Evolutionary conservation across 768 basidiomycete genomes (phyloP).

Genomic region (Hericium erinaceus): DNA sequence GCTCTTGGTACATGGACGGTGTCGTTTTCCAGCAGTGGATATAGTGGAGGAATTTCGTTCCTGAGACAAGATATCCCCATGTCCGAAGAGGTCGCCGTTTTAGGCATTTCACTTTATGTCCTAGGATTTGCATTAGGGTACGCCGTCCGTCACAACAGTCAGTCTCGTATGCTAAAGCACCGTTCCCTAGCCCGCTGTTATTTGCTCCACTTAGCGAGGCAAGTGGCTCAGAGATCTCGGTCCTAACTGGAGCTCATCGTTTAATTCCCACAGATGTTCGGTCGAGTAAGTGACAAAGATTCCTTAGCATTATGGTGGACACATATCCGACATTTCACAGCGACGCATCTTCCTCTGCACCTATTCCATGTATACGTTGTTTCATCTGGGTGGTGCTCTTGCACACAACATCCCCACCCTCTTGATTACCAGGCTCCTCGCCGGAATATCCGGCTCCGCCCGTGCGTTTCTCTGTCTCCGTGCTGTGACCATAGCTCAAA

Average conservation of each 20-base stretch:
- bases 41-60: slow-evolving; percentile 39
- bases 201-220: slow-evolving; percentile 54
- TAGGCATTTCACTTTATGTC: slow-evolving; percentile 55
- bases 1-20: slow-evolving; percentile 47
- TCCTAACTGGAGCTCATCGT: too few relatives aligned
- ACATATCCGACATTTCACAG: slow-evolving; percentile 18
- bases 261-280: slow-evolving; percentile 31
- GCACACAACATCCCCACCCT: slow-evolving; percentile 39
- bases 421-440: slow-evolving; percentile 42
- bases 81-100: slow-evolving; percentile 41
- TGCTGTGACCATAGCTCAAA: slow-evolving; percentile 2
- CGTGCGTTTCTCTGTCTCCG: slow-evolving; percentile 23
- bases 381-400: slow-evolving; percentile 46
- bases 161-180: neutral
- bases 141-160: neutral
- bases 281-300: slow-evolving; percentile 32
- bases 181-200: slow-evolving; percentile 31
- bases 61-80: slow-evolving; percentile 39
- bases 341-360: slow-evolving; percentile 47
- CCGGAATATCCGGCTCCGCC: slow-evolving; percentile 50
- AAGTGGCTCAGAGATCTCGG: slow-evolving; percentile 7
- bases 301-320: neutral
- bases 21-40: slow-evolving; percentile 51
- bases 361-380: slow-evolving; percentile 37
- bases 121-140: slow-evolving; percentile 49